A percentile compares a stretch with the other conserved stretches of the same genome.
phyloP scores from a whole-genome alignment of 192 early-diverging fungal genomes.

The Chytriomyces sp. region DNA sequence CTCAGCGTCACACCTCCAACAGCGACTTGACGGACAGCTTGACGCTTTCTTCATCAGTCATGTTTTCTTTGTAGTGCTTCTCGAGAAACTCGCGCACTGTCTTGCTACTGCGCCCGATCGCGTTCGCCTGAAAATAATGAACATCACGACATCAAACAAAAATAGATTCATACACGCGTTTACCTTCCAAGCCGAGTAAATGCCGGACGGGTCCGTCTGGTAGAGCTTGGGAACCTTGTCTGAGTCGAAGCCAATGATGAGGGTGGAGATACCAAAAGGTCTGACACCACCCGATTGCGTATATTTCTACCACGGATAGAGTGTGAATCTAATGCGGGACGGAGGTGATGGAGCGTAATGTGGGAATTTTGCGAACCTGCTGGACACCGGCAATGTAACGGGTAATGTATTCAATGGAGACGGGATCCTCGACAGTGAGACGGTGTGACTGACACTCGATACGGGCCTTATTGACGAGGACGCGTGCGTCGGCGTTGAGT shows the following conservation, averaged over 20 bases:
- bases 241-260: slow-evolving; percentile 91
- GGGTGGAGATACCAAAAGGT: slow-evolving; percentile 97
- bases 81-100: slow-evolving; percentile 98
- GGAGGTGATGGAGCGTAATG: not conserved
- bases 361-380: slow-evolving; percentile 62
- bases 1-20: slow-evolving; percentile 66
- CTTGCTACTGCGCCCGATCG: slow-evolving; percentile 95
- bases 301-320: slow-evolving; percentile 72
- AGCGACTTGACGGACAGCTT: slow-evolving; percentile 91
- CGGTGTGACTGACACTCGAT: slow-evolving; percentile 98
- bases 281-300: slow-evolving; percentile 98
- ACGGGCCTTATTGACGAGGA: slow-evolving; percentile 94
- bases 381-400: slow-evolving; percentile 95
- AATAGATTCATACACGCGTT: not conserved
- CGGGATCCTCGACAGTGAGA: slow-evolving; percentile 95
- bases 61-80: slow-evolving; percentile 92
- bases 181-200: slow-evolving; percentile 97
- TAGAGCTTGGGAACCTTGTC: slow-evolving; percentile 90
- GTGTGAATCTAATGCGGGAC: not conserved
- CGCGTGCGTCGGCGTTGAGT: slow-evolving; percentile 92
- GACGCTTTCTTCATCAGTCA: slow-evolving; percentile 76
- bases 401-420: slow-evolving; percentile 97
- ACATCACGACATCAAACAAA: not conserved
- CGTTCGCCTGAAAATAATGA: slow-evolving; percentile 69
- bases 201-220: slow-evolving; percentile 98